Evolutionary conservation across 2,329 filamentous ascomycete species (phyloP).

Genomic region (Mollisiaceae sp.): DNA sequence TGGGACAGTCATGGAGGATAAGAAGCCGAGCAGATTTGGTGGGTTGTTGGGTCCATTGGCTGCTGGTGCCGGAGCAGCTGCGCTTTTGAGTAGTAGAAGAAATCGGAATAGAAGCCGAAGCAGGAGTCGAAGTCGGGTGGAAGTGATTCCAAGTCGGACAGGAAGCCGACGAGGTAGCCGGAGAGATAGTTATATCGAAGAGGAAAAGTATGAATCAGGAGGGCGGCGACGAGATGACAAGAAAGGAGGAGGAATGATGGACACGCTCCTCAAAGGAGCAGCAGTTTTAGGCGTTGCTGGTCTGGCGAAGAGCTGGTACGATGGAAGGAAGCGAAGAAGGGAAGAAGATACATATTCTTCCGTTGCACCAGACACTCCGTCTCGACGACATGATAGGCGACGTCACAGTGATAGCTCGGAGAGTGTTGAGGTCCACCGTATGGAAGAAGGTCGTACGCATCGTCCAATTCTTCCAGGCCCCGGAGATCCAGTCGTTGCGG

Average conservation of each 20-base stretch:
- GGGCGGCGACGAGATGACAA: background rate
- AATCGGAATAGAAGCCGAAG: slow-evolving; percentile 40
- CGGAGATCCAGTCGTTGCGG: slow-evolving; percentile 50
- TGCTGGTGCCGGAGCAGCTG: slow-evolving; percentile 62
- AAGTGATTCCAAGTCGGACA: slow-evolving; percentile 53
- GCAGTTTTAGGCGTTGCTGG: slow-evolving; percentile 67
- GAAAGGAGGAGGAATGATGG: slow-evolving; percentile 61
- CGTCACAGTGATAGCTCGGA: slow-evolving; percentile 55
- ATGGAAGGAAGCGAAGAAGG: slow-evolving; percentile 53
- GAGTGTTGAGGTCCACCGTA: slow-evolving; percentile 29
- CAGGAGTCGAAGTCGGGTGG: slow-evolving; percentile 45
- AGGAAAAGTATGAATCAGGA: slow-evolving; percentile 62
- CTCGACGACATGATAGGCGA: slow-evolving; percentile 49
- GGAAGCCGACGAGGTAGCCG: slow-evolving; percentile 51
- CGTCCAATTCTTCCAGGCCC: slow-evolving; percentile 53
- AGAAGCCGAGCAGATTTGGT: slow-evolving; percentile 50
- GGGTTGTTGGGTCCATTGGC: slow-evolving; percentile 59
- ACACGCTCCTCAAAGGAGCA: slow-evolving; percentile 63
- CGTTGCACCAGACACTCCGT: slow-evolving; percentile 65
- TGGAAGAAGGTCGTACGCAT: slow-evolving; percentile 44
- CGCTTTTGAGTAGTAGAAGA: slow-evolving; percentile 50
- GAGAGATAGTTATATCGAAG: slow-evolving; percentile 55
- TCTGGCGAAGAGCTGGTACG: slow-evolving; percentile 63
- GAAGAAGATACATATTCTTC: slow-evolving; percentile 65
- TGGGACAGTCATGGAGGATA: slow-evolving; percentile 56